Percentiles rank a stretch among this genome's conserved stretches.
Evolutionary conservation across 2,329 filamentous ascomycete species (phyloP).

Genomic region (Aspergillus niger): DNA sequence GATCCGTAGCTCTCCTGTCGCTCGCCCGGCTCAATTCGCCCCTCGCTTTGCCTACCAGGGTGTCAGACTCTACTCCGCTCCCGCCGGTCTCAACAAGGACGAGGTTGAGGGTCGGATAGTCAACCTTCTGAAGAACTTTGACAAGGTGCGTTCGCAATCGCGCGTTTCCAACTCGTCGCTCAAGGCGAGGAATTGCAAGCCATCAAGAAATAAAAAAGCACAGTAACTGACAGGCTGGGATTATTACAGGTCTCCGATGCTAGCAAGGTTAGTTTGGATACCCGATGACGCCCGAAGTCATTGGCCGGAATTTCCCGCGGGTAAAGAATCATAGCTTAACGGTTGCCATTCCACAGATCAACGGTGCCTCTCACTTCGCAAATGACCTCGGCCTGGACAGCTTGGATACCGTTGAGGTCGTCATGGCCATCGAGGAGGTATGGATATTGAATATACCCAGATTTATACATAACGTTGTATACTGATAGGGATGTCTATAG

Average conservation of each 20-base stretch:
- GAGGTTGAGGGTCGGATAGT: constrained; percentile 92
- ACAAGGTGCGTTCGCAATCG: constrained; percentile 69
- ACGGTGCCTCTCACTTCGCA: constrained; percentile 81
- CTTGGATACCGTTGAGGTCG: constrained; percentile 97
- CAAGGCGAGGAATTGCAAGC: not conserved
- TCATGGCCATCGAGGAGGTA: constrained; percentile 99
- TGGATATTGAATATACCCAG: constrained; percentile 10
- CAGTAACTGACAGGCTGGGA: constrained; percentile 16
- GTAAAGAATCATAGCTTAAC: constrained; percentile 24
- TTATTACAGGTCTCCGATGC: constrained; percentile 39
- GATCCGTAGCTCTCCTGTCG: constrained; percentile 62
- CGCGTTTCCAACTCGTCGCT: not conserved
- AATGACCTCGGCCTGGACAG: constrained; percentile 97
- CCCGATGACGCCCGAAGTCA: not conserved
- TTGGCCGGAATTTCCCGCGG: not conserved
- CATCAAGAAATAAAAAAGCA: not conserved
- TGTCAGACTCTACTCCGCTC: constrained; percentile 84
- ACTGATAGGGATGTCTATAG: constrained; percentile 42
- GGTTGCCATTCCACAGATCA: constrained; percentile 64
- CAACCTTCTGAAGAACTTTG: constrained; percentile 90
- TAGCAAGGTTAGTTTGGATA: constrained; percentile 38
- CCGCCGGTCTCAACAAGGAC: constrained; percentile 72
- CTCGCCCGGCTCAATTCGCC: constrained; percentile 61
- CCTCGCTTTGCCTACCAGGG: constrained; percentile 67
- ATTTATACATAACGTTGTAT: constrained; percentile 14